phyloP scores from a whole-genome alignment of 164 flowering plant genomes.

The Umbilicus rupestris region DNA sequence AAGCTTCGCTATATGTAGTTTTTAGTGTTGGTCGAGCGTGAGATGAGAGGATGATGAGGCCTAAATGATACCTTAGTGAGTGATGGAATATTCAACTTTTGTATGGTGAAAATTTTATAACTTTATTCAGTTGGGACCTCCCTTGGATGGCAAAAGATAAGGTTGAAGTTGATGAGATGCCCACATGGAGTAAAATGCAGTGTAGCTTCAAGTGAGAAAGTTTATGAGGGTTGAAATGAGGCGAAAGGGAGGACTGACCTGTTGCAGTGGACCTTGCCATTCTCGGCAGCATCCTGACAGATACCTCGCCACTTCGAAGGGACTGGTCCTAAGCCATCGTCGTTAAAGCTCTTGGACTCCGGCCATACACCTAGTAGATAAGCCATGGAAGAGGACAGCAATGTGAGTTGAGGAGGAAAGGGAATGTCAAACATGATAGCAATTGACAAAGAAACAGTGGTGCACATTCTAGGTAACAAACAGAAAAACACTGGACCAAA shows the following conservation, averaged over 20 bases:
- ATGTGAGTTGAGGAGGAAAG: not conserved
- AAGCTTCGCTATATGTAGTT: not conserved
- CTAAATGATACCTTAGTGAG: not conserved
- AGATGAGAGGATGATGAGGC: not conserved
- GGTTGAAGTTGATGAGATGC: not conserved
- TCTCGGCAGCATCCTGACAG: constrained; percentile 11
- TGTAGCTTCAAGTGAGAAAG: too few species aligned
- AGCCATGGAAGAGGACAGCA: not conserved
- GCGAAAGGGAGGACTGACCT: constrained; percentile 21
- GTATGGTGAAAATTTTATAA: not conserved
- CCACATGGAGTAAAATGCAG: too few species aligned
- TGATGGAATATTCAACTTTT: constrained; percentile 5
- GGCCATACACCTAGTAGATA: constrained; percentile 14
- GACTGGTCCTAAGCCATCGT: constrained; percentile 20
- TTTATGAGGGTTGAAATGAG: not conserved
- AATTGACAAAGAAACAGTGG: constrained; percentile 14
- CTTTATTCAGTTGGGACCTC: constrained; percentile 1
- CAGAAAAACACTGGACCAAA: constrained; percentile 5
- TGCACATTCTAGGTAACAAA: not conserved
- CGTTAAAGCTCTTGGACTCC: constrained; percentile 22
- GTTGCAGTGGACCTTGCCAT: constrained; percentile 32
- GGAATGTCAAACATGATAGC: constrained; percentile 16
- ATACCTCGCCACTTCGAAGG: constrained; percentile 24
- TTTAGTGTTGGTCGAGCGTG: too few species aligned
- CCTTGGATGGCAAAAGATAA: not conserved